Base-by-base conservation (phyloP, 176 grass and related monocot species). In the Rhynchospora tenuis region DNA sequence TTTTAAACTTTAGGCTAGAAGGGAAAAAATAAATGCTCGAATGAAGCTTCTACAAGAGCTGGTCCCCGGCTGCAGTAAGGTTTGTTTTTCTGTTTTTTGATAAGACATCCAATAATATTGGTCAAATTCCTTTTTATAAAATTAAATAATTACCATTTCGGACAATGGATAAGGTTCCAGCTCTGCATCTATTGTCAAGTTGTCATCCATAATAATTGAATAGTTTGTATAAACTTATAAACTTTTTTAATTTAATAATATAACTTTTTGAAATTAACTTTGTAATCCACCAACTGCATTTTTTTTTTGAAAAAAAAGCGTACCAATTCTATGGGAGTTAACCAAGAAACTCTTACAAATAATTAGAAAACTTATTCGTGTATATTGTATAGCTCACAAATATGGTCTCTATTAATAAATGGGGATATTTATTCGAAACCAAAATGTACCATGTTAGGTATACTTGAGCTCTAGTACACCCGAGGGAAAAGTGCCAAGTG, bases 31-130 rank as follows among this genome's bases (percentile, higher is more conserved):
- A 81, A 95, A 92, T 81, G 93, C 88, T 23, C 86, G 93, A 86
- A 95, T 95, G 93, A 91, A 95, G 82, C 88, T 95, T 61, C 93
- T 95, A 57, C 91, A 95, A 85, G 93, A 92, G 90, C 86, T 95
- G 88, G 93, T 95, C 84, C 93, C 93, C 79, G 90, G 93, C 9
- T 95, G 93, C 82, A 95, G 84, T 62, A 95, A 95, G 93, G 93
- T 94, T 9, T 61, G 83, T 63, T 82, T 60, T 78, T 46, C 13
- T 66, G 14, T 66, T 66, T 66, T 67, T 1, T 38, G 12, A 33
- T 15, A 17, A 14, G 7, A 61, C 16, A 81, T 50, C 54, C 31
- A 28, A 20, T 5, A 38, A 9, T 58, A 59, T 85, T 63, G 22
- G 4, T 12, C 12, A 17, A 47, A 54, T 20, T 29, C 14, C 16